Conservation (phyloP, 352 stramenopile species). For the Elongisporangium anandrum region DNA sequence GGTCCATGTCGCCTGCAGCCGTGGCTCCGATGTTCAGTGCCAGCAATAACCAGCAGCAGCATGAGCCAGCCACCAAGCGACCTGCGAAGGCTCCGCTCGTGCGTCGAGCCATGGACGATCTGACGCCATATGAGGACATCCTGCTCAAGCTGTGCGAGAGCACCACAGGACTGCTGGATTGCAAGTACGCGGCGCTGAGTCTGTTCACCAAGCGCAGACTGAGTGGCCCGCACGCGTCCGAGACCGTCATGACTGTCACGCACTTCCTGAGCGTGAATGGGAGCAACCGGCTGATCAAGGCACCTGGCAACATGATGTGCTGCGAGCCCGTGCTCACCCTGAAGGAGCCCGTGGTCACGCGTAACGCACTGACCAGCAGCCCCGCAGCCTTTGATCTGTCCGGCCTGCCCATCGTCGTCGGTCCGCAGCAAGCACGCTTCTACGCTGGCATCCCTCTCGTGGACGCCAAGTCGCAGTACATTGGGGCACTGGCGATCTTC, state of each 20-base stretch:
- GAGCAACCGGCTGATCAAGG: constrained; percentile 46
- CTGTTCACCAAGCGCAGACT: constrained; percentile 27
- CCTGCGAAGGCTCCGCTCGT: constrained; percentile 4
- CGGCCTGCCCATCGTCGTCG: constrained; percentile 61
- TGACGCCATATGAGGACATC: constrained; percentile 46
- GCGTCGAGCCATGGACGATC: constrained; percentile 20
- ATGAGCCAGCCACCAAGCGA: constrained; percentile 5
- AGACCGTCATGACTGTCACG: constrained; percentile 8
- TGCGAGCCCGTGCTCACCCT: constrained; percentile 60
- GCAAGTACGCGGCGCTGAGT: constrained; percentile 56
- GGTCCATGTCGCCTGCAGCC: background rate
- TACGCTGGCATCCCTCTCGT: constrained; percentile 65
- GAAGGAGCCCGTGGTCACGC: constrained; percentile 37
- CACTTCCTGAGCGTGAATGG: constrained; percentile 50
- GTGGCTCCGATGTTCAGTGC: background rate
- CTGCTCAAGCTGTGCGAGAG: constrained; percentile 53
- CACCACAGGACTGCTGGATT: constrained; percentile 26
- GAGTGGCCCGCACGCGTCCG: constrained; percentile 9
- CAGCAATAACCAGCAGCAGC: constrained; percentile 23
- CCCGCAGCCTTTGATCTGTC: constrained; percentile 42
- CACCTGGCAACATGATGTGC: constrained; percentile 53
- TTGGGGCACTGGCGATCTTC: constrained; percentile 68
- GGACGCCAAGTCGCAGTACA: constrained; percentile 30
- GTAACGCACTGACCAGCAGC: constrained; percentile 27
- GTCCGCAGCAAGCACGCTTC: constrained; percentile 62